Evolutionary conservation across 495 filamentous ascomycete species (phyloP), one percentile per base, ranked within the genome.

Genomic region (Pyrenopolyporus hunteri): DNA sequence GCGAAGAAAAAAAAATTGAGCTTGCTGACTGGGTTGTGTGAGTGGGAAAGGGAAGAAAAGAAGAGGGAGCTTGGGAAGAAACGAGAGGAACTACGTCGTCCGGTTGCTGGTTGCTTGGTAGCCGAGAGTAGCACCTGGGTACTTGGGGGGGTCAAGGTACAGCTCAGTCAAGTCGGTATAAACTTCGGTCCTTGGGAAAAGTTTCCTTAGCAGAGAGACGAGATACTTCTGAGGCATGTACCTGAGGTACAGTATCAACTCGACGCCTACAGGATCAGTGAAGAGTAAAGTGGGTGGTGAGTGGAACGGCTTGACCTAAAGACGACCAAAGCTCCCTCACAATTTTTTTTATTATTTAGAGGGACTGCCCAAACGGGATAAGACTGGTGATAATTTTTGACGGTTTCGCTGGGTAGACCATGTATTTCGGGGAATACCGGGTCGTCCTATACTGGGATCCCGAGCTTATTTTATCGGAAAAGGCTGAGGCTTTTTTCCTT

Each of bases 1-100:
- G 63, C 64, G 57, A 59, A 48, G 57, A 69, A 64, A 65, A 57
- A 72, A 64, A 59, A 64, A 64, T 64, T 58, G 64, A 73, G 70
- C 72, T 72, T 70, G 68, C 45, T 70, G 72, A 70, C 57, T 67
- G 54, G 70, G 68, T 71, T 60, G 70, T 68, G 74, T 71, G 71
- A 25, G 42, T 45, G 42, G 70, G 25, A 70, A 73, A 71, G 68
- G 64, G 66, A 70, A 67, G 60, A 72, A 72, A 72, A 67, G 61
- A 70, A 64, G 68, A 67, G 60, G 66, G 66, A 66, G 69, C 63
- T 69, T 62, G 49, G 64, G 64, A 59, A 65, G 60, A 59, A 65
- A 35, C 44, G 54, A 63, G 52, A 60, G 55, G 62, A 66, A 60
- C 16, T 58, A 48, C 40, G 42, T 45, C 42, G 42, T 45, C 42